These are phyloP conservation scores for Aquilaria sinensis DNA, from an alignment of 345 rosid species.

Conservation along the genomic window DNA sequence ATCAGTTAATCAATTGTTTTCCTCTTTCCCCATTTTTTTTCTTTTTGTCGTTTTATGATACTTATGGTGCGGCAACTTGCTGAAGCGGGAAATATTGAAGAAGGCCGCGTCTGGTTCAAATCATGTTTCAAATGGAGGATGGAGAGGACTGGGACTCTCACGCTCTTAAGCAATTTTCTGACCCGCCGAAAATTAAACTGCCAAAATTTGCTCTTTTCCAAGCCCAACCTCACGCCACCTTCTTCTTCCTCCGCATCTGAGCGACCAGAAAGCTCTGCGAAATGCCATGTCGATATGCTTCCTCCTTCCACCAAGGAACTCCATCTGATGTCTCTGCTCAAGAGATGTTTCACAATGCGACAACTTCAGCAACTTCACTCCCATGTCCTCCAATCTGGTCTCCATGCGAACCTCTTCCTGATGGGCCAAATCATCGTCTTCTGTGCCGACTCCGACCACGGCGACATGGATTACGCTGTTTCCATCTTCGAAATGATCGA, in stretches of 20 bases:
- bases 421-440: constrained; percentile 29
- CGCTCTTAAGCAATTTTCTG: constrained; percentile 1
- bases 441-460: constrained; percentile 29
- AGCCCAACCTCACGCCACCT: background rate
- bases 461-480: constrained; percentile 32
- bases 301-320: constrained; percentile 6
- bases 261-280: background rate
- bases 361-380: constrained; percentile 29
- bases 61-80: no score
- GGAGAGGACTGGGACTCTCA: no score
- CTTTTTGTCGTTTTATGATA: no score
- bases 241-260: background rate
- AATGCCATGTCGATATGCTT: background rate
- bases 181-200: constrained; percentile 17
- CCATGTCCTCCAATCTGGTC: constrained; percentile 20
- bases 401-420: constrained; percentile 19
- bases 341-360: constrained; percentile 24
- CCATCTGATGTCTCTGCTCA: constrained; percentile 23
- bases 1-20: no score
- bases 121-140: no score
- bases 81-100: no score
- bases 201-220: background rate
- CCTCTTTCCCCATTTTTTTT: no score
- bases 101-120: no score
- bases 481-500: constrained; percentile 20